These are phyloP conservation scores for Gloeopeniophorella convolvens DNA, from an alignment of 768 basidiomycete genomes.

Conservation along the genomic window DNA sequence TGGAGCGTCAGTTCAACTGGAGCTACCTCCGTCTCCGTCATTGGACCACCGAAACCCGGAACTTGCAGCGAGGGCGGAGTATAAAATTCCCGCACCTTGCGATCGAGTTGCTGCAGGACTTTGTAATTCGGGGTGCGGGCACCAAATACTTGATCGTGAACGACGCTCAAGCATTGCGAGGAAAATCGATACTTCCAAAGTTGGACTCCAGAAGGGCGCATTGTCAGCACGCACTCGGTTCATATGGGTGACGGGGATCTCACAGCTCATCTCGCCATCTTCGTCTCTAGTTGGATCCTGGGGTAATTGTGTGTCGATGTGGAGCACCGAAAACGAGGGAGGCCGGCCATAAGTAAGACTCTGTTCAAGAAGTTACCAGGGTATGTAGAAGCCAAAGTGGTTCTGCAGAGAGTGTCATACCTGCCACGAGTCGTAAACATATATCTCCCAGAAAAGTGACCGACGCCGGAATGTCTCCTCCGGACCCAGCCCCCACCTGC, in stretches of 20 bases:
- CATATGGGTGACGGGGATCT: slow-evolving; percentile 22
- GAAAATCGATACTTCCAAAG: slow-evolving; percentile 68
- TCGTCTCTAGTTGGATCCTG: slow-evolving; percentile 48
- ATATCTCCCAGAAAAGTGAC: slow-evolving; percentile 57
- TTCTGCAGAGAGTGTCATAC: slow-evolving; percentile 29
- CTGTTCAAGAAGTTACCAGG: slow-evolving; percentile 30
- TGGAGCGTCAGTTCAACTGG: slow-evolving; percentile 59
- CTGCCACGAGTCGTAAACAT: slow-evolving; percentile 68
- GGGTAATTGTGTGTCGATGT: slow-evolving; percentile 22
- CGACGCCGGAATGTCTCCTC: slow-evolving; percentile 54
- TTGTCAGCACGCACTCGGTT: neutral
- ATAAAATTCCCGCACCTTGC: slow-evolving; percentile 56
- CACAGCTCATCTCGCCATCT: slow-evolving; percentile 56
- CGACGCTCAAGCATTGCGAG: slow-evolving; percentile 52
- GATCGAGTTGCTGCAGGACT: slow-evolving; percentile 56
- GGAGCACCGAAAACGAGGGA: slow-evolving; percentile 48
- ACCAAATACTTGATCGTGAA: slow-evolving; percentile 65
- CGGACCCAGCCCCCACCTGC: slow-evolving; percentile 52
- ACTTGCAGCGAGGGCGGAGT: slow-evolving; percentile 60
- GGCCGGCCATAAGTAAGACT: slow-evolving; percentile 68
- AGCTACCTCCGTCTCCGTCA: slow-evolving; percentile 36
- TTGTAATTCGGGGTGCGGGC: slow-evolving; percentile 56
- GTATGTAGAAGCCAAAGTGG: slow-evolving; percentile 1
- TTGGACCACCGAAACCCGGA: slow-evolving; percentile 49
- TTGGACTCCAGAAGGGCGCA: slow-evolving; percentile 37